phyloP scores from a whole-genome alignment of 2,329 filamentous ascomycete genomes.

The Pseudogymnoascus sp. region DNA sequence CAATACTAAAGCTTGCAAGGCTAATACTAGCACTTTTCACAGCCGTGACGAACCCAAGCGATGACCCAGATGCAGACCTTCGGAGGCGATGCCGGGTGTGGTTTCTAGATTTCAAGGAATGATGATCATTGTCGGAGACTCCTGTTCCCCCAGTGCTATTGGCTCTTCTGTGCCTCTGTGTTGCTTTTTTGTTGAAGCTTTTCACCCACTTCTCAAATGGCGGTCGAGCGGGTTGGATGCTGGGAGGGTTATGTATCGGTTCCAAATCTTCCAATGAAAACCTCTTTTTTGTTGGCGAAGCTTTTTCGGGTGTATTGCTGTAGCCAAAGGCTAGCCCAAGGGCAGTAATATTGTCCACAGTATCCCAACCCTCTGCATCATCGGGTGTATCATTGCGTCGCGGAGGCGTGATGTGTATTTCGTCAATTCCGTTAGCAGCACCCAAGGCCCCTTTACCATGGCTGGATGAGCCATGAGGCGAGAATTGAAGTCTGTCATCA shows the following conservation, averaged over 20 bases:
- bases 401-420: background rate
- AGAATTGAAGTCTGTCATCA: background rate
- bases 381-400: slow-evolving; percentile 12
- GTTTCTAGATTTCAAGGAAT: slow-evolving; percentile 15
- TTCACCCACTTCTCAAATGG: slow-evolving; percentile 69
- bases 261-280: slow-evolving; percentile 23
- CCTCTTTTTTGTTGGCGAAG: slow-evolving; percentile 12
- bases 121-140: slow-evolving; percentile 29
- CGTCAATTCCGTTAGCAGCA: background rate
- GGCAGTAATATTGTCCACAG: slow-evolving; percentile 34
- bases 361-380: slow-evolving; percentile 29
- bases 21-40: slow-evolving; percentile 77
- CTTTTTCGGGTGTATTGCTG: slow-evolving; percentile 20
- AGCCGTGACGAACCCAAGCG: slow-evolving; percentile 69
- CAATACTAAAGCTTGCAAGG: slow-evolving; percentile 61
- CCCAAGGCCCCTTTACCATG: background rate
- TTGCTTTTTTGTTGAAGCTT: slow-evolving; percentile 52
- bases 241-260: slow-evolving; percentile 5
- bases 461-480: background rate
- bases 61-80: slow-evolving; percentile 62
- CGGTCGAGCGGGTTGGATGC: slow-evolving; percentile 7
- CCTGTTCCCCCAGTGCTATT: slow-evolving; percentile 28
- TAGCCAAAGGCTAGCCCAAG: slow-evolving; percentile 32
- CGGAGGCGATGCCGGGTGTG: slow-evolving; percentile 33
- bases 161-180: slow-evolving; percentile 33